Percentiles rank a stretch among this genome's conserved stretches.
Evolutionary conservation across 2,329 filamentous ascomycete genomes (phyloP).

Genomic region (Chaetoscypha palmicola): DNA sequence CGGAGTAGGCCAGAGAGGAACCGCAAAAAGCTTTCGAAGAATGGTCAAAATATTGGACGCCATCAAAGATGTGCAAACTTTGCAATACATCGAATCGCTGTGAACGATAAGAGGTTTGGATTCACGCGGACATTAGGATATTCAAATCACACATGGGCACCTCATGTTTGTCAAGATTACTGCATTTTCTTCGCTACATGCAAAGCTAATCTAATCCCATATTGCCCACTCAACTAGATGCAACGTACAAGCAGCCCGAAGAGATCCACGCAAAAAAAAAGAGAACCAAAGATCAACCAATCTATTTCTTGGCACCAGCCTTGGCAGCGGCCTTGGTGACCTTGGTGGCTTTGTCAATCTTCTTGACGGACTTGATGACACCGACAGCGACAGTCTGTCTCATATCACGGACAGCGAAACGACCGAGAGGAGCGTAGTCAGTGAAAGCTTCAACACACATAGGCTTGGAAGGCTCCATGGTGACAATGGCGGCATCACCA

Average conservation of each 20-base stretch:
- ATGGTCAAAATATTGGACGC: too few relatives aligned
- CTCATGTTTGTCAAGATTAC: not conserved
- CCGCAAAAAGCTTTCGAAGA: too few relatives aligned
- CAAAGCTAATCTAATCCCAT: slow-evolving; percentile 12
- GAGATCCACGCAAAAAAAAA: slow-evolving; percentile 1
- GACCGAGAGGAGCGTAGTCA: slow-evolving; percentile 97
- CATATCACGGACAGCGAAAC: slow-evolving; percentile 97
- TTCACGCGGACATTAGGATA: too few relatives aligned
- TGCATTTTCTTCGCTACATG: slow-evolving; percentile 5
- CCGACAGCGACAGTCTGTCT: slow-evolving; percentile 71
- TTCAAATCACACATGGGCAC: too few relatives aligned
- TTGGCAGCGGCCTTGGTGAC: slow-evolving; percentile 35
- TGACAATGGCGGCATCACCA: slow-evolving; percentile 99
- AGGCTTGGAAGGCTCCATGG: slow-evolving; percentile 99
- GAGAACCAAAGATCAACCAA: slow-evolving; percentile 1
- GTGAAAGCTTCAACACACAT: slow-evolving; percentile 99
- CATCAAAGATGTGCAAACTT: too few relatives aligned
- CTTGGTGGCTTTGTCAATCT: slow-evolving; percentile 40
- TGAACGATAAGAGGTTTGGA: too few relatives aligned
- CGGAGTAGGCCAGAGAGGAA: too few relatives aligned
- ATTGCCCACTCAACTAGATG: slow-evolving; percentile 6
- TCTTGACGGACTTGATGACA: slow-evolving; percentile 80
- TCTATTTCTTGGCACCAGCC: slow-evolving; percentile 35
- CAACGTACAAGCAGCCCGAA: slow-evolving; percentile 3
- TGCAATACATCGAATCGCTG: too few relatives aligned